phyloP scores from a whole-genome alignment of 2,329 filamentous ascomycete genomes.

The Monosporascus cannonballus region DNA sequence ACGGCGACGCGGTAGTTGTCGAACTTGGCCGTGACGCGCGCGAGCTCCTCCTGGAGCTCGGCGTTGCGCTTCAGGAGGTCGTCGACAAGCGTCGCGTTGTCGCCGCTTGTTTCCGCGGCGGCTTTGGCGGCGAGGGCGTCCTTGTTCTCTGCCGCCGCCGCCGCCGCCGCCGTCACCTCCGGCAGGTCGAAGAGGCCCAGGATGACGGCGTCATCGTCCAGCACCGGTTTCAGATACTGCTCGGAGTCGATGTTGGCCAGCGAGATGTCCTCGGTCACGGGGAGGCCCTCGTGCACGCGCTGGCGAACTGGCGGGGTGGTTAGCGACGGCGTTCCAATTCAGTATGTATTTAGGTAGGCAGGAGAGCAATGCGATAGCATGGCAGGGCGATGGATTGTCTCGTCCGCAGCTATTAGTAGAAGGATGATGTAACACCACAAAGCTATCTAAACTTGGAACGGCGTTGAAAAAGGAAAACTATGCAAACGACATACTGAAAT shows the following conservation, averaged over 20 bases:
- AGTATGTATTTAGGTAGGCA: no score
- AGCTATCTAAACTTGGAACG: neutral
- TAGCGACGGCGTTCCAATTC: constrained; percentile 5
- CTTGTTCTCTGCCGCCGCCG: constrained; percentile 5
- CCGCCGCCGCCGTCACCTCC: constrained; percentile 32
- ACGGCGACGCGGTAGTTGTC: constrained; percentile 60
- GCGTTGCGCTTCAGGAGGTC: constrained; percentile 43
- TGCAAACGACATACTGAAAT: constrained; percentile 44
- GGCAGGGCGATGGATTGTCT: no score
- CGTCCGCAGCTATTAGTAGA: no score
- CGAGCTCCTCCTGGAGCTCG: constrained; percentile 55
- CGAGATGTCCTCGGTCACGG: constrained; percentile 53
- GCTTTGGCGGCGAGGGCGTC: constrained; percentile 9
- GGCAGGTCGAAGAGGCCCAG: constrained; percentile 79
- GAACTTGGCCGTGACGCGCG: constrained; percentile 54
- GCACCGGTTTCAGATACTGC: constrained; percentile 71
- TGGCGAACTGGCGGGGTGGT: constrained; percentile 36
- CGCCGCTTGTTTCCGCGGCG: constrained; percentile 13
- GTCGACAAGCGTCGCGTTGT: constrained; percentile 27
- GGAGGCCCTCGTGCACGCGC: constrained; percentile 35
- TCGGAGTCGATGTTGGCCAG: constrained; percentile 66
- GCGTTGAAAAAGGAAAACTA: neutral
- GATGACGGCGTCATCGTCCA: constrained; percentile 85
- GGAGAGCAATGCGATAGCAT: no score
- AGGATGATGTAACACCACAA: neutral